These are phyloP conservation scores for Didymella arachidicola DNA, from an alignment of 2,329 filamentous ascomycete genomes.

Conservation along the genomic window DNA sequence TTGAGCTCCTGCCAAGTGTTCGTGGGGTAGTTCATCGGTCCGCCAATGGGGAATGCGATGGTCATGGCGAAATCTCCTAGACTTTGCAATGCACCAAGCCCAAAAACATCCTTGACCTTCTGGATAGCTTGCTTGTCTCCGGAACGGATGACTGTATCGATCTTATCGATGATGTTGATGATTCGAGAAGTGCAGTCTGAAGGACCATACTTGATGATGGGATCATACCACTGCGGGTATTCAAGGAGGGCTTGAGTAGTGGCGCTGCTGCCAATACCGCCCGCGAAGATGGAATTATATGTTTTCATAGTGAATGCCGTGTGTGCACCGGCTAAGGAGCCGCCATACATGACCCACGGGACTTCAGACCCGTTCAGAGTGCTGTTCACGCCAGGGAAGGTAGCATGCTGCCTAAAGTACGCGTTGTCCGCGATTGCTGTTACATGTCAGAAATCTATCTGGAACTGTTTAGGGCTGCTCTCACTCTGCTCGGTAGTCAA, in stretches of 20 bases:
- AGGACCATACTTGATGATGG: constrained; percentile 60
- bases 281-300: constrained; percentile 57
- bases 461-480: background rate
- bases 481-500: constrained; percentile 60
- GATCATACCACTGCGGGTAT: constrained; percentile 61
- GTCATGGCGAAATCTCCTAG: constrained; percentile 59
- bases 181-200: constrained; percentile 60
- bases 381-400: constrained; percentile 55
- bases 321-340: constrained; percentile 55
- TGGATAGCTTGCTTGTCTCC: constrained; percentile 55
- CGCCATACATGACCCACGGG: constrained; percentile 58
- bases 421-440: constrained; percentile 60
- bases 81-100: constrained; percentile 55
- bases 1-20: constrained; percentile 64
- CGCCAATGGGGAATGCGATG: constrained; percentile 59
- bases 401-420: constrained; percentile 60
- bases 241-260: constrained; percentile 53
- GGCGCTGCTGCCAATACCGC: constrained; percentile 59
- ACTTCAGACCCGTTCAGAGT: constrained; percentile 55
- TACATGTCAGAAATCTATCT: background rate
- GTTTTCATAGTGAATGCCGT: constrained; percentile 57
- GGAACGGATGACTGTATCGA: constrained; percentile 56
- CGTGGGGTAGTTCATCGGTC: constrained; percentile 59
- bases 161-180: constrained; percentile 59
- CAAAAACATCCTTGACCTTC: constrained; percentile 59